Evolutionary conservation across 1,284 basidiomycete species (phyloP).

Genomic region (Golubevia pallescens): DNA sequence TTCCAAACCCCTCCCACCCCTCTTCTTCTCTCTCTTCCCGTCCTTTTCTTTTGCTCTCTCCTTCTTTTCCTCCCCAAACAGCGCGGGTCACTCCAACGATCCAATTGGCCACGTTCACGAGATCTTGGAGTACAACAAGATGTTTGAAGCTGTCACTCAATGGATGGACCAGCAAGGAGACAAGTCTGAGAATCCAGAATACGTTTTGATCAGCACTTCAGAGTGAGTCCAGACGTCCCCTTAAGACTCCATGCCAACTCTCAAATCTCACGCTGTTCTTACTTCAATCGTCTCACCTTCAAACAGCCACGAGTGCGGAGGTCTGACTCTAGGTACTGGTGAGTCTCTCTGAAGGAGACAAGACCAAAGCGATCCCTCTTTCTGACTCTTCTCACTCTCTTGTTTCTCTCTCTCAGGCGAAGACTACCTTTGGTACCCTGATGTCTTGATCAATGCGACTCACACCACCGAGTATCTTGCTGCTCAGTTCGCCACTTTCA

Average conservation of each 20-base stretch:
- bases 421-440: constrained; percentile 38
- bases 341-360: no score
- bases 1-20: neutral
- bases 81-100: constrained; percentile 61
- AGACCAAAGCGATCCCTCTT: no score
- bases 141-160: constrained; percentile 30
- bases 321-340: constrained; percentile 35
- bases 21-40: no score
- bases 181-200: constrained; percentile 24
- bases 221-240: constrained; percentile 10
- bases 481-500: constrained; percentile 6
- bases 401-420: neutral
- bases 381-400: no score
- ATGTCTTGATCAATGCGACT: constrained; percentile 34
- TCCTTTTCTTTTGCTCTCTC: neutral
- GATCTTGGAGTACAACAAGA: constrained; percentile 45
- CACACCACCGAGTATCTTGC: constrained; percentile 48
- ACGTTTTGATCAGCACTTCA: constrained; percentile 32
- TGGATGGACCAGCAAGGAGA: constrained; percentile 39
- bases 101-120: constrained; percentile 56
- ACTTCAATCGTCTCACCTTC: no score
- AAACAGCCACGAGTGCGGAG: constrained; percentile 39
- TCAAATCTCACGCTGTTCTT: neutral
- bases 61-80: neutral
- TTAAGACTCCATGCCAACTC: neutral